Conservation (phyloP, 345 rosid genomes). For the Acer yangbiense region DNA sequence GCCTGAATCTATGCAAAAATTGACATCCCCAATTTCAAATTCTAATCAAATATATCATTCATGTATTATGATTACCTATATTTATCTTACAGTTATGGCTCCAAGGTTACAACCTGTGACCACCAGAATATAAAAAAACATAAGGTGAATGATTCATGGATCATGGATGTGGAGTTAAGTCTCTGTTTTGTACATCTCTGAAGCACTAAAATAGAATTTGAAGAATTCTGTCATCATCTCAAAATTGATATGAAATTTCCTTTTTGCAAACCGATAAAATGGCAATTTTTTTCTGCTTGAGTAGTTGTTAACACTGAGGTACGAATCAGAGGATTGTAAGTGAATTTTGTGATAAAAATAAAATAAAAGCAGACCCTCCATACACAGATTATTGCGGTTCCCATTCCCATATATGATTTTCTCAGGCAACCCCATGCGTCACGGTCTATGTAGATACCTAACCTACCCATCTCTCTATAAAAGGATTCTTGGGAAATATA, state of each 20-base stretch:
- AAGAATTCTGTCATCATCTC: background rate
- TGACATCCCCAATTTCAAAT: background rate
- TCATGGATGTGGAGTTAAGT: background rate
- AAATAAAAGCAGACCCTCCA: background rate
- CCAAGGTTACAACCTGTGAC: background rate
- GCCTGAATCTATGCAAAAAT: background rate
- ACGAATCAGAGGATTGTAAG: background rate
- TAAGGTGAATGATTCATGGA: background rate
- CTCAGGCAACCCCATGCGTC: constrained; percentile 17
- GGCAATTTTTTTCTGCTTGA: background rate
- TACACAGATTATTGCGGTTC: constrained; percentile 9
- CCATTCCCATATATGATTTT: background rate
- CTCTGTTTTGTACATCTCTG: background rate
- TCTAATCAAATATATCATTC: too few relatives aligned
- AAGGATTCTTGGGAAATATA: constrained; percentile 29
- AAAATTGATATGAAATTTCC: background rate
- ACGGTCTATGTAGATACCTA: constrained; percentile 15
- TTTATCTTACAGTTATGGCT: background rate
- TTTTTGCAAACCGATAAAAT: background rate
- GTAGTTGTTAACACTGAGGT: background rate
- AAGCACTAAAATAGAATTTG: background rate
- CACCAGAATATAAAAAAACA: background rate
- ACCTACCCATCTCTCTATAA: constrained; percentile 14
- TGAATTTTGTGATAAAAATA: background rate
- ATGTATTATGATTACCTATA: background rate